Evolutionary conservation across 305 asterid genomes (phyloP).

Genomic region (Rubia balearica): DNA sequence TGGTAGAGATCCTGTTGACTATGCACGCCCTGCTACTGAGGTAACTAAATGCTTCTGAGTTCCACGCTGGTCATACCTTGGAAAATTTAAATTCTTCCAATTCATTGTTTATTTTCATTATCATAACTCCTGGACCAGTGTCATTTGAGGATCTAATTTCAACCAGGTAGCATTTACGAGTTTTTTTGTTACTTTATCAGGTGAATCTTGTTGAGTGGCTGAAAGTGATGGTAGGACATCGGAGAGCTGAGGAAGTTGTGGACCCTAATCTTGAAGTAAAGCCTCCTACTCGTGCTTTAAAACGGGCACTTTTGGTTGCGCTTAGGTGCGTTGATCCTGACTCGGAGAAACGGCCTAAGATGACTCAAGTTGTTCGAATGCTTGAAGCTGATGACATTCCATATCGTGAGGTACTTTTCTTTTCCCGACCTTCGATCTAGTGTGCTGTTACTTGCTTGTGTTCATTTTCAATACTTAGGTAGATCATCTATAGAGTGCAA

Average conservation of each 20-base stretch:
- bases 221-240: constrained; percentile 84
- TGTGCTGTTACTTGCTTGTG: background rate
- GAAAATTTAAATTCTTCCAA: background rate
- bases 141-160: background rate
- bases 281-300: constrained; percentile 73
- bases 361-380: constrained; percentile 92
- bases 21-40: constrained; percentile 79
- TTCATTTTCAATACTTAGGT: constrained; percentile 1
- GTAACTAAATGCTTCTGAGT: constrained; percentile 29
- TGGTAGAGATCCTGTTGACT: constrained; percentile 94
- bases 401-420: constrained; percentile 50
- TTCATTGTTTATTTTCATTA: background rate
- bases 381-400: constrained; percentile 87
- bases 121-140: background rate
- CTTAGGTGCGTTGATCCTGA: constrained; percentile 94
- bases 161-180: constrained; percentile 5
- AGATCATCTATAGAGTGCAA: background rate
- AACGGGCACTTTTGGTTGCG: constrained; percentile 83
- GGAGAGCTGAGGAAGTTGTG: constrained; percentile 92
- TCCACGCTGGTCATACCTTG: background rate
- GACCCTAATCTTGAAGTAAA: constrained; percentile 66
- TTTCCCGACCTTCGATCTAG: constrained; percentile 4
- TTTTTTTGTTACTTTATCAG: constrained; percentile 32
- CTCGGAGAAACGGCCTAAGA: constrained; percentile 87
- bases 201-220: constrained; percentile 98